These are phyloP conservation scores for Toxicodendron radicans DNA, from an alignment of 345 rosid species.

Conservation along the genomic window DNA sequence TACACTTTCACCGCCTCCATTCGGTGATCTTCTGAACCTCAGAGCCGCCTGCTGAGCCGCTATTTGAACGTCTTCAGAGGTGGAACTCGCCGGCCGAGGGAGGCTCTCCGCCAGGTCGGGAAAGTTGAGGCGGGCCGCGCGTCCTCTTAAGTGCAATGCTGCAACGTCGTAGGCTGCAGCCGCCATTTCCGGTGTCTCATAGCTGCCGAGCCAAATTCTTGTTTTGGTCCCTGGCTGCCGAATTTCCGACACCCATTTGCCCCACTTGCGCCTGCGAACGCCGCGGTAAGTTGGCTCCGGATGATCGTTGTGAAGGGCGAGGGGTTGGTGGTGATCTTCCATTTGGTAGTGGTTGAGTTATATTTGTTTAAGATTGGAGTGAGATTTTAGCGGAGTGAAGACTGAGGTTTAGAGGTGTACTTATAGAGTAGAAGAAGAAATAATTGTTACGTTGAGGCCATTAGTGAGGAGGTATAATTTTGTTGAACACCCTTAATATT, in stretches of 20 bases:
- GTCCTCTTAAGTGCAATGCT: constrained; percentile 65
- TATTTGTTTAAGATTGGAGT: too few relatives aligned
- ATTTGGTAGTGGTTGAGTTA: neutral
- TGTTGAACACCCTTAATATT: too few relatives aligned
- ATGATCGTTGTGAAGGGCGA: neutral
- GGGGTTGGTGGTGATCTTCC: constrained; percentile 1
- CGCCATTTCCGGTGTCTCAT: constrained; percentile 83
- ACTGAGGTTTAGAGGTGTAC: constrained; percentile 13
- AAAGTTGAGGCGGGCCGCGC: constrained; percentile 64
- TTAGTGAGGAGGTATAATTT: neutral
- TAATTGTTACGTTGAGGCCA: neutral
- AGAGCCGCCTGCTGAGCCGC: constrained; percentile 77
- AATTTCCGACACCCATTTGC: constrained; percentile 96
- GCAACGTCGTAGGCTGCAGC: constrained; percentile 92
- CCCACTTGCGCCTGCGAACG: constrained; percentile 86
- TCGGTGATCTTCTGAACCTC: constrained; percentile 21
- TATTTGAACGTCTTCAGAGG: constrained; percentile 57
- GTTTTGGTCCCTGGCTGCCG: constrained; percentile 84
- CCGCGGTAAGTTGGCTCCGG: constrained; percentile 48
- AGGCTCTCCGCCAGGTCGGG: constrained; percentile 45
- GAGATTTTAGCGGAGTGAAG: neutral
- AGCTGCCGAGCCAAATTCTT: constrained; percentile 90
- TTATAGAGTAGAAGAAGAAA: constrained; percentile 11
- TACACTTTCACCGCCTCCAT: neutral
- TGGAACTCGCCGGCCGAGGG: constrained; percentile 59